These are phyloP conservation scores for Lyophyllum semitale DNA, from an alignment of 768 basidiomycete species.

Conservation along the genomic window DNA sequence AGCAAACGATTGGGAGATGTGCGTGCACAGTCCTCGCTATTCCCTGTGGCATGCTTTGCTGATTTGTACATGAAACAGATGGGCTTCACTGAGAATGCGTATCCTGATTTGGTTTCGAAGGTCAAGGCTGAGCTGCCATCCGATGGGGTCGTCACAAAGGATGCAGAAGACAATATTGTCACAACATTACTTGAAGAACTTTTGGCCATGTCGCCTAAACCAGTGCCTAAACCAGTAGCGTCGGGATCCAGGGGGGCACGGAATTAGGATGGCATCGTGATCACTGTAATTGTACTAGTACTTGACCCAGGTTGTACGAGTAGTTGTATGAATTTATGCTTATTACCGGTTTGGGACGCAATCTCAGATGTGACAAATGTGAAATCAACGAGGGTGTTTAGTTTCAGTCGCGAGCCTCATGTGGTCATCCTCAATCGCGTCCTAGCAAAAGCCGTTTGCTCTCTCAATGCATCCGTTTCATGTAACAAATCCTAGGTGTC, in stretches of 20 bases:
- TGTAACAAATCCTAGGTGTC: not conserved
- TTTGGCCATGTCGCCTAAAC: conserved; percentile 42
- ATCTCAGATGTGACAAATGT: conserved; percentile 20
- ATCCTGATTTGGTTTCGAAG: conserved; percentile 52
- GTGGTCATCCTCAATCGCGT: conserved; percentile 1
- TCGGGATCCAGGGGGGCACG: conserved; percentile 39
- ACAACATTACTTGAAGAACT: conserved; percentile 63
- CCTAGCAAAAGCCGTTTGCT: not conserved
- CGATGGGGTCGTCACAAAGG: conserved; percentile 46
- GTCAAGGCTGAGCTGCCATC: conserved; percentile 51
- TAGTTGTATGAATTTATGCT: not conserved
- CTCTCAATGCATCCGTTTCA: not conserved
- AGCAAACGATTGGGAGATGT: conserved; percentile 66
- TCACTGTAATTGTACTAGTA: not conserved
- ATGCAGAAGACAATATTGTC: conserved; percentile 66
- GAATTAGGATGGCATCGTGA: conserved; percentile 27
- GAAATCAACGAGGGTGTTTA: conserved; percentile 10
- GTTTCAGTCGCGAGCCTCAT: conserved; percentile 14
- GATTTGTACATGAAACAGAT: conserved; percentile 45
- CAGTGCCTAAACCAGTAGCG: too few species aligned
- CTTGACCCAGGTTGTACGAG: too few species aligned
- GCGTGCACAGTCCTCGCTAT: conserved; percentile 25
- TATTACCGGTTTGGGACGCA: not conserved
- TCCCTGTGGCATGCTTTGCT: conserved; percentile 7
- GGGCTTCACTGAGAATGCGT: conserved; percentile 66